Percentiles rank a stretch among this genome's conserved stretches.
These are phyloP conservation scores for Lachancea kluyveri DNA, from an alignment of 805 yeast species.

Conservation along the genomic window DNA sequence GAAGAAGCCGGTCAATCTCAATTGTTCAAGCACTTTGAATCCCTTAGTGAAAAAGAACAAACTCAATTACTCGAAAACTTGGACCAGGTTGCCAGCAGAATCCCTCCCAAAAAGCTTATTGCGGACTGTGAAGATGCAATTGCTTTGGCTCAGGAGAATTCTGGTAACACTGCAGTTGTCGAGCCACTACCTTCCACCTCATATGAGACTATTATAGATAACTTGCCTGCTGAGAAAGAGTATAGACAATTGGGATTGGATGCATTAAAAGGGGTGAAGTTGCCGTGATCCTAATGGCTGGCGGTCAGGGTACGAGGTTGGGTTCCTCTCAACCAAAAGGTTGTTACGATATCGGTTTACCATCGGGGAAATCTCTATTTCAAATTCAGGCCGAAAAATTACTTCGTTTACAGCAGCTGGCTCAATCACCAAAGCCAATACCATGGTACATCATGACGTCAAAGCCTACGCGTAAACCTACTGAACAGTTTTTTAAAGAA, in stretches of 20 bases:
- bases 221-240: slow-evolving; percentile 26
- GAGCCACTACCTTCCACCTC: slow-evolving; percentile 51
- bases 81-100: slow-evolving; percentile 13
- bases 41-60: slow-evolving; percentile 33
- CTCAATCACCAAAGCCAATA: slow-evolving; percentile 30
- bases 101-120: slow-evolving; percentile 31
- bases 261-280: slow-evolving; percentile 70
- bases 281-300: slow-evolving; percentile 90
- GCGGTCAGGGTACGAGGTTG: slow-evolving; percentile 96
- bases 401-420: slow-evolving; percentile 45
- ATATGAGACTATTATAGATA: slow-evolving; percentile 40
- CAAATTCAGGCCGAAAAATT: slow-evolving; percentile 91
- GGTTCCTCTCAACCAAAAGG: slow-evolving; percentile 93
- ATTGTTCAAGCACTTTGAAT: slow-evolving; percentile 43
- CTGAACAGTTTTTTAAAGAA: slow-evolving; percentile 61
- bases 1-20: slow-evolving; percentile 47
- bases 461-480: slow-evolving; percentile 70
- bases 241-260: slow-evolving; percentile 56
- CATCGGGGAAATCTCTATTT: slow-evolving; percentile 77
- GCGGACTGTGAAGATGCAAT: slow-evolving; percentile 38
- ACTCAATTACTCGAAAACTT: slow-evolving; percentile 31
- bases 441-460: slow-evolving; percentile 96
- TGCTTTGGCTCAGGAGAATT: slow-evolving; percentile 27
- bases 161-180: slow-evolving; percentile 23
- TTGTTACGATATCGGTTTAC: slow-evolving; percentile 80